These are phyloP conservation scores for Epichloe festucae DNA, from an alignment of 2,329 filamentous ascomycete species.

Conservation along the genomic window DNA sequence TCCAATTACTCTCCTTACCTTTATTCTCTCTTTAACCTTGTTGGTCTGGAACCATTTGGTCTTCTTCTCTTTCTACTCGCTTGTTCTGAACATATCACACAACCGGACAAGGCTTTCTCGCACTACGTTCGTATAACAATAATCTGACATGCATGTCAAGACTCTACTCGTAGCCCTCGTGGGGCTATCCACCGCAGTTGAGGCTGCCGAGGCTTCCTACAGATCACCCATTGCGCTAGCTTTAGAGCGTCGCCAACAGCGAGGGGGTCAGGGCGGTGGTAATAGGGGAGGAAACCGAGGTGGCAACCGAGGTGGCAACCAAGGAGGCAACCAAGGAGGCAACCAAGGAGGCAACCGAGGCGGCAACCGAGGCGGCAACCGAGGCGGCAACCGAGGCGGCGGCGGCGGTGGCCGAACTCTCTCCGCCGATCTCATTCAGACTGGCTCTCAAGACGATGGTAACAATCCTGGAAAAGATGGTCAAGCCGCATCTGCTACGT, in stretches of 20 bases:
- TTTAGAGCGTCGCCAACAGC: conserved; percentile 28
- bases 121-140: neutral
- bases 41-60: conserved; percentile 10
- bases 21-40: conserved; percentile 5
- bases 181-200: conserved; percentile 22
- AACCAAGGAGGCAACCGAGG: conserved; percentile 8
- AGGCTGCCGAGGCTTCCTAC: conserved; percentile 30
- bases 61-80: conserved; percentile 13
- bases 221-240: conserved; percentile 23
- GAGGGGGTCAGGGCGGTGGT: neutral
- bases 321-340: neutral
- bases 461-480: conserved; percentile 30
- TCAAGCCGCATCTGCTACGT: conserved; percentile 41
- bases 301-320: neutral
- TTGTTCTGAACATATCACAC: neutral
- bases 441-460: conserved; percentile 35
- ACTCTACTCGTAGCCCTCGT: conserved; percentile 34
- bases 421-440: conserved; percentile 31
- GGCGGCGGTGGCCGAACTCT: conserved; percentile 21
- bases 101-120: conserved; percentile 6
- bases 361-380: neutral
- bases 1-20: conserved; percentile 4
- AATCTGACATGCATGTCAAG: conserved; percentile 35
- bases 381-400: conserved; percentile 1
- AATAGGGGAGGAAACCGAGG: neutral